Base-by-base conservation (phyloP, 1,284 basidiomycete species). In the Irpex rosettiformis region DNA sequence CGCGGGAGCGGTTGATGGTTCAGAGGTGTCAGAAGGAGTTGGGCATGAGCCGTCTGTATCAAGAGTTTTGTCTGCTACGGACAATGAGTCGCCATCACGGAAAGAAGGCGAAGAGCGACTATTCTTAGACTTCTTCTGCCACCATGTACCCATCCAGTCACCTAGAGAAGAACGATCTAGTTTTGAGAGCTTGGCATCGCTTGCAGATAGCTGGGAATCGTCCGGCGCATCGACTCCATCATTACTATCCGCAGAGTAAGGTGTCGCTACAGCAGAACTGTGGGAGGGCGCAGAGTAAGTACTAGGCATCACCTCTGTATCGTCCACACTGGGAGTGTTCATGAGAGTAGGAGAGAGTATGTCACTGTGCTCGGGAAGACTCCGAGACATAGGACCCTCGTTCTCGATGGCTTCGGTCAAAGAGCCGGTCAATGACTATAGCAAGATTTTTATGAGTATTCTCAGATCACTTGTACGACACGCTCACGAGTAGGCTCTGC, bases 371-470 rank as follows among this genome's bases (percentile, higher is more conserved):
- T 76, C 70, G 2, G 77, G 69, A 16, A 75, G 48, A 59, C 70
- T 79, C 27, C 60, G 59, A 18, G 68, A 62, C 6, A 71, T 54
- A 0, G 69, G 60, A 21, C 51, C 30, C 49, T 84, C 84, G 56
- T 90, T 88, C 42, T 81, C 79, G 53, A 91, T 79, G 0, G 89
- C 89, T 67, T 91, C 89, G 0, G 81, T 83, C 30, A 91, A 72
- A 0, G 86, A 89, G 59, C 87, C 86, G 16, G 81, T 75, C 3
- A 92, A 73, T 13, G 86, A 88, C 88, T 91, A 58, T 13, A 27
- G 5, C 8, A 11, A 24, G 4, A 6, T 28, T 21, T 28, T 45
- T 16, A 51, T 42, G 33, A 58, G 53, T 59, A 61, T 56, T 56
- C 56, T 54, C 13, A 18, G 42, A 7, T 61, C 21, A 30, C 27